Evolutionary conservation across 768 basidiomycete genomes (phyloP).

Genomic region (Lanmaoa rubissima): DNA sequence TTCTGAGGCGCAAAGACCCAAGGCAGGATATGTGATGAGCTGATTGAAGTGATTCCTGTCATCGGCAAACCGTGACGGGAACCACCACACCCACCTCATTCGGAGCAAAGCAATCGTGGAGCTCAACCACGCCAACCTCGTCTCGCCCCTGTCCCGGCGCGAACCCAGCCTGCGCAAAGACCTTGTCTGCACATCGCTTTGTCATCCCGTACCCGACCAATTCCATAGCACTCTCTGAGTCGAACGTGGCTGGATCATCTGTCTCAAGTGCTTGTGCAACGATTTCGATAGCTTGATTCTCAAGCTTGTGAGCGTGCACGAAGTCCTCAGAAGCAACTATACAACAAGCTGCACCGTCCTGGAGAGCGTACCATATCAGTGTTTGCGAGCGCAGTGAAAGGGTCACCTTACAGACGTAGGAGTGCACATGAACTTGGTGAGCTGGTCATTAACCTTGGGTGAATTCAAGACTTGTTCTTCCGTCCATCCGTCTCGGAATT

Average conservation of each 20-base stretch:
- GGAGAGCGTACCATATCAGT: not conserved
- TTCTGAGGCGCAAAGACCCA: constrained; percentile 62
- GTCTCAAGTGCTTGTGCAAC: constrained; percentile 62
- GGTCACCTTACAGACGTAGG: constrained; percentile 65
- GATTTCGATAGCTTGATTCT: constrained; percentile 85
- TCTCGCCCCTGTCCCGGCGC: constrained; percentile 57
- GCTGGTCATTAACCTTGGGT: constrained; percentile 61
- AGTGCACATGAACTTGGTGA: constrained; percentile 82
- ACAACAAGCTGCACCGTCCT: constrained; percentile 76
- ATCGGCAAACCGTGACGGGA: not conserved
- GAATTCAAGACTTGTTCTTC: constrained; percentile 66
- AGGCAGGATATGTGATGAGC: constrained; percentile 77
- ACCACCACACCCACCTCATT: constrained; percentile 54
- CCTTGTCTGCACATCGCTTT: constrained; percentile 60
- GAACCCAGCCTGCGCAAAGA: constrained; percentile 69
- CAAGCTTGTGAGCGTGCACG: constrained; percentile 63
- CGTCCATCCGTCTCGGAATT: constrained; percentile 75
- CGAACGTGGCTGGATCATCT: constrained; percentile 60
- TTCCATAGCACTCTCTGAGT: constrained; percentile 67
- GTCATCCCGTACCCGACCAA: constrained; percentile 75
- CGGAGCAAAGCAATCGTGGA: constrained; percentile 82
- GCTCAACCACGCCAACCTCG: constrained; percentile 75
- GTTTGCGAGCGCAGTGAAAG: too few relatives aligned
- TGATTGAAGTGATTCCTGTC: constrained; percentile 21
- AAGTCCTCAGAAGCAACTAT: constrained; percentile 78